phyloP scores from a whole-genome alignment of 2,329 filamentous ascomycete species.

The Hypoxylon rubiginosum region DNA sequence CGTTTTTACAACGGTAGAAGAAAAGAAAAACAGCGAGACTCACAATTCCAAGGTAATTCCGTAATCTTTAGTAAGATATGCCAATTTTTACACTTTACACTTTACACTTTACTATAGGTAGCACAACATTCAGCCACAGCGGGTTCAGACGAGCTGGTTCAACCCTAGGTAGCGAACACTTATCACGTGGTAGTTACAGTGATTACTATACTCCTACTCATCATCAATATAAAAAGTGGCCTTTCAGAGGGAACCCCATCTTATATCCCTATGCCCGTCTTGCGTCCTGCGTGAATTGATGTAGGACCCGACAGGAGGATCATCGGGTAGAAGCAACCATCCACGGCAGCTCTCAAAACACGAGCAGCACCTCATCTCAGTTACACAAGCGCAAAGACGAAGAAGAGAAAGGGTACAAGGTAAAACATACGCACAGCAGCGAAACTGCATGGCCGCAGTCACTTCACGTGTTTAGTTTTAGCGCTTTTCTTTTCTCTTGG shows the following conservation, averaged over 20 bases:
- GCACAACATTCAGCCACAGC: constrained; percentile 2
- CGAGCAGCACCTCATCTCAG: constrained; percentile 44
- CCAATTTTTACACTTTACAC: neutral
- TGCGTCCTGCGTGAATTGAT: neutral
- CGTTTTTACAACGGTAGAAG: constrained; percentile 3
- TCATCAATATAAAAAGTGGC: constrained; percentile 4
- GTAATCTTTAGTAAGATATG: neutral
- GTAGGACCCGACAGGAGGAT: constrained; percentile 22
- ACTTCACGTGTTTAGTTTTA: neutral
- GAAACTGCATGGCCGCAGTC: constrained; percentile 33
- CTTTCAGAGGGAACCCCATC: neutral
- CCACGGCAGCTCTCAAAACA: constrained; percentile 39
- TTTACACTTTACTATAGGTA: neutral
- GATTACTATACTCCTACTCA: constrained; percentile 9
- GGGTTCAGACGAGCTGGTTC: neutral
- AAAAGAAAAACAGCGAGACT: neutral
- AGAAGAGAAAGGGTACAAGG: constrained; percentile 23
- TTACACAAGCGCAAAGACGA: constrained; percentile 33
- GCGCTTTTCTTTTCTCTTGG: constrained; percentile 9
- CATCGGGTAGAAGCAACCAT: constrained; percentile 33
- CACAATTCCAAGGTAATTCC: neutral
- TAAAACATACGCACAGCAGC: constrained; percentile 38
- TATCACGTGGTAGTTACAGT: constrained; percentile 19
- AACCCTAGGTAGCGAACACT: neutral
- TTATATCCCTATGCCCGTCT: neutral